phyloP scores from a whole-genome alignment of 2,329 filamentous ascomycete genomes.

The Aspergillus sp. region DNA sequence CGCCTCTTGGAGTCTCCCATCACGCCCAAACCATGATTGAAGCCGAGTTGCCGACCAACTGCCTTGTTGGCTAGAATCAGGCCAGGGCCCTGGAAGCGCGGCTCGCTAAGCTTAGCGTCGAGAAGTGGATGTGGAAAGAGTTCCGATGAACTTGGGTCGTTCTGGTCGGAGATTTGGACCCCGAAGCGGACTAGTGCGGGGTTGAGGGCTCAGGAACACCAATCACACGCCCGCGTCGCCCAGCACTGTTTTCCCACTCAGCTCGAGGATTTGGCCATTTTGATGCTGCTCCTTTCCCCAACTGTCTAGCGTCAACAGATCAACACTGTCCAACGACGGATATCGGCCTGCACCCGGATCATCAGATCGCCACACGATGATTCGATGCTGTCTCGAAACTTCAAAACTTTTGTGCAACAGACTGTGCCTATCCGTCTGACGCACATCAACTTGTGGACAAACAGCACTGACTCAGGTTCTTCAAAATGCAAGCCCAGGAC shows the following conservation, averaged over 20 bases:
- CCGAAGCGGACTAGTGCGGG: conserved; percentile 14
- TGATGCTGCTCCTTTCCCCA: background rate
- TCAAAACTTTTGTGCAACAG: background rate
- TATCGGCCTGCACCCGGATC: conserved; percentile 18
- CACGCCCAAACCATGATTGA: background rate
- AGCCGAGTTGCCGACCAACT: background rate
- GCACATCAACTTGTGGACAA: background rate
- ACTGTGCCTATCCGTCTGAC: background rate
- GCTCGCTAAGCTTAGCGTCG: conserved; percentile 14
- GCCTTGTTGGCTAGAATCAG: background rate
- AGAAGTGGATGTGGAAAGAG: background rate
- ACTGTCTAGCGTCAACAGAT: background rate
- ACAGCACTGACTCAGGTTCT: background rate
- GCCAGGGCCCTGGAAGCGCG: background rate
- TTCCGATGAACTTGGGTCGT: background rate
- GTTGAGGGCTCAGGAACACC: conserved; percentile 23
- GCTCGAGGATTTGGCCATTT: background rate
- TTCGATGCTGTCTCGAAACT: background rate
- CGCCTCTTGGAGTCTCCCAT: background rate
- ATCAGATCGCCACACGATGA: conserved; percentile 18
- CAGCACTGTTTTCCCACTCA: background rate
- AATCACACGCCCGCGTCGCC: conserved; percentile 15
- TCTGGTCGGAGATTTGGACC: background rate
- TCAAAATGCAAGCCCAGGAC: background rate
- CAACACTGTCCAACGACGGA: background rate